Conservation (phyloP, 306 rosid genomes). For the Macrotyloma uniflorum region DNA sequence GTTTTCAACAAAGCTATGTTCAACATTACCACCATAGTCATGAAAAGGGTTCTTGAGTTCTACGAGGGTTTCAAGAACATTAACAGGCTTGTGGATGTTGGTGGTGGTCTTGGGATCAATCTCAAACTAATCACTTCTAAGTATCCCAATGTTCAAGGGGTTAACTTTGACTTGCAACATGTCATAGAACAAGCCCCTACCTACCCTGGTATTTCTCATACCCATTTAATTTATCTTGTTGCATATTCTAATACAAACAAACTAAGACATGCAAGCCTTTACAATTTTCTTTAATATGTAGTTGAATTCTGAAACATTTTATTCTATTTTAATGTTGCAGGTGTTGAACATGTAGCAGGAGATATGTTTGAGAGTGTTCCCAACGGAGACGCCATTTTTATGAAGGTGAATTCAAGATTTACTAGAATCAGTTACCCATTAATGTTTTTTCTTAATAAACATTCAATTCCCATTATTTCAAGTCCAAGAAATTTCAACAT, state of each 20-base stretch:
- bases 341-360: slow-evolving; percentile 48
- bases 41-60: slow-evolving; percentile 42
- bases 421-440: background rate
- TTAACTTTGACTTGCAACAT: slow-evolving; percentile 55
- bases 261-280: background rate
- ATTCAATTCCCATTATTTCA: background rate
- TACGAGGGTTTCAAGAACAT: slow-evolving; percentile 53
- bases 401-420: slow-evolving; percentile 46
- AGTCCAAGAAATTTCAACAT: too few species aligned
- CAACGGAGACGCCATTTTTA: slow-evolving; percentile 45
- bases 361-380: slow-evolving; percentile 58
- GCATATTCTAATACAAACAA: background rate
- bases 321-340: slow-evolving; percentile 11
- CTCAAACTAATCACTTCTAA: slow-evolving; percentile 55
- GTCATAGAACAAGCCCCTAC: slow-evolving; percentile 53
- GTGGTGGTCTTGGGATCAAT: slow-evolving; percentile 62
- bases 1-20: slow-evolving; percentile 60
- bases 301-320: background rate
- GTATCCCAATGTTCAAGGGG: slow-evolving; percentile 49
- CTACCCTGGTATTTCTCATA: slow-evolving; percentile 41
- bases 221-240: background rate
- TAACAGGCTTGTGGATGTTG: slow-evolving; percentile 60
- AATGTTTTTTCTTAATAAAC: background rate
- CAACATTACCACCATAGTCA: slow-evolving; percentile 30
- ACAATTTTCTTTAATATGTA: background rate